These are phyloP conservation scores for Yueomyces sp. DNA, from an alignment of 1,139 yeast genomes.

Conservation along the genomic window DNA sequence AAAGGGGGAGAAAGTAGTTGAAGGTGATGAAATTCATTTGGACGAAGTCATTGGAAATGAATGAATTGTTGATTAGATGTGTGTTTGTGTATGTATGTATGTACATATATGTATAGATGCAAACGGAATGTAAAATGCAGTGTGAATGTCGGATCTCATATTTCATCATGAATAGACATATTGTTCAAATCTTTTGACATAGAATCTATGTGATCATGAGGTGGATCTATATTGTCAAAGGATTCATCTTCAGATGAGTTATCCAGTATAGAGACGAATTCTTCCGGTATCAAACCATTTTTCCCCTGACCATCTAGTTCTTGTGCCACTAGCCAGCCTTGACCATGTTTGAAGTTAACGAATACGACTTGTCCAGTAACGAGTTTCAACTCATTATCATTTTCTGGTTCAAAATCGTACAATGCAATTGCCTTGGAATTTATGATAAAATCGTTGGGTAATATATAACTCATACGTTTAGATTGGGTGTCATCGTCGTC, in stretches of 20 bases:
- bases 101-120: too few species aligned
- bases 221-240: conserved; percentile 13
- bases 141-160: too few species aligned
- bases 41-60: neutral
- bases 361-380: conserved; percentile 74
- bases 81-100: too few species aligned
- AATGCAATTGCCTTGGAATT: conserved; percentile 68
- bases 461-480: conserved; percentile 26
- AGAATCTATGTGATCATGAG: conserved; percentile 5
- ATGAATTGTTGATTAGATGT: too few species aligned
- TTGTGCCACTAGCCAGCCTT: conserved; percentile 92
- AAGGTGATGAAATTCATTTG: conserved; percentile 25
- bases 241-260: conserved; percentile 16
- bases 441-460: conserved; percentile 25
- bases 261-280: conserved; percentile 47
- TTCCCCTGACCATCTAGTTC: conserved; percentile 15
- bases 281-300: conserved; percentile 93
- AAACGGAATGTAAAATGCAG: too few species aligned
- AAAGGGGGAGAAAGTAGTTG: conserved; percentile 32
- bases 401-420: conserved; percentile 84
- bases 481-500: conserved; percentile 22
- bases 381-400: conserved; percentile 77
- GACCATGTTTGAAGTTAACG: conserved; percentile 87
- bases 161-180: too few species aligned
- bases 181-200: too few species aligned